phyloP scores from a whole-genome alignment of 768 basidiomycete genomes.

The Lactarius hengduanensis region DNA sequence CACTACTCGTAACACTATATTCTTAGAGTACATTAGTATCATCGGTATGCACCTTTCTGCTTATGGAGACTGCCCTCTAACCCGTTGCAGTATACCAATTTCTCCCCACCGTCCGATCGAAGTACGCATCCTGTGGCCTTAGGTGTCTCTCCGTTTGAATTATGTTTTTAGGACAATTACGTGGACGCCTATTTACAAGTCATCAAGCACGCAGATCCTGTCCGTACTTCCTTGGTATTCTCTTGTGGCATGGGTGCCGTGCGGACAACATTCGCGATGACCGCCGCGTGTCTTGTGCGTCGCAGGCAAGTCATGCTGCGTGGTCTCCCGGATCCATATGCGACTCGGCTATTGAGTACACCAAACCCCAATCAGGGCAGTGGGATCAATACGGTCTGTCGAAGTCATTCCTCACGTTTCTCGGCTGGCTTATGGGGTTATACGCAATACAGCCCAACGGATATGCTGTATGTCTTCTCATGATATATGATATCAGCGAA shows the following conservation, averaged over 20 bases:
- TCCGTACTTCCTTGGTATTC: conserved; percentile 82
- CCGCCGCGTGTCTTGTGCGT: conserved; percentile 84
- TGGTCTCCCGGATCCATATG: conserved; percentile 80
- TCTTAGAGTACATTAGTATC: conserved; percentile 49
- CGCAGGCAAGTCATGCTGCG: conserved; percentile 61
- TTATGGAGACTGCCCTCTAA: conserved; percentile 11
- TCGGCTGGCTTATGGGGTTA: not conserved
- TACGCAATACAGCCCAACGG: conserved; percentile 29
- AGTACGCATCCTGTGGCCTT: conserved; percentile 40
- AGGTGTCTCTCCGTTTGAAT: not conserved
- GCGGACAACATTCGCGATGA: conserved; percentile 95
- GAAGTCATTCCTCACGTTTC: not conserved
- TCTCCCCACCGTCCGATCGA: conserved; percentile 90
- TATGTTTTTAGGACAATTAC: conserved; percentile 74
- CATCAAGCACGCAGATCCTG: conserved; percentile 76
- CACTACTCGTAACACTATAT: conserved; percentile 10
- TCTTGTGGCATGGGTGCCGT: conserved; percentile 98
- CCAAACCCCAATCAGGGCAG: conserved; percentile 34
- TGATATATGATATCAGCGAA: not conserved
- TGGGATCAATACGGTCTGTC: conserved; percentile 50
- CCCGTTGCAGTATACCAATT: conserved; percentile 75
- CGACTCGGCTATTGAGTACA: conserved; percentile 37
- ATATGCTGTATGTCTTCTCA: conserved; percentile 12
- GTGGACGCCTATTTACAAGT: conserved; percentile 89
- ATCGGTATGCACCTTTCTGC: conserved; percentile 51